Conservation (phyloP, 129 eudicot genomes). For the Solidago caesia region DNA sequence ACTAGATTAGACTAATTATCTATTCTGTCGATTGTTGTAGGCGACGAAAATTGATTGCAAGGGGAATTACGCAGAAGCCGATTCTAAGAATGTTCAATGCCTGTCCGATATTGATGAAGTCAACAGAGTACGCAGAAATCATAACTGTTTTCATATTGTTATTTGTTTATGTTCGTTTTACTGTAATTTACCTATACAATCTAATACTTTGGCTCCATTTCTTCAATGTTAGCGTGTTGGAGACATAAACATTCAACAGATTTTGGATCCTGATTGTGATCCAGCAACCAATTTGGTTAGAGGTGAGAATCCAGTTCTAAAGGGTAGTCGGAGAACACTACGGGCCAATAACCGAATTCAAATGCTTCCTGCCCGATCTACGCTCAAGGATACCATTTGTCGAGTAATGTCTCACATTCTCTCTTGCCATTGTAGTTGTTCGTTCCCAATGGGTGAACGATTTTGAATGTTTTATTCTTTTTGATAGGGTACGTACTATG, state of each 20-base stretch:
- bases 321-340: conserved; percentile 5
- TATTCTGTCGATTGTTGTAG: neutral
- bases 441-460: too few relatives aligned
- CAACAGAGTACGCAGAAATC: conserved; percentile 21
- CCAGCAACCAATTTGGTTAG: conserved; percentile 30
- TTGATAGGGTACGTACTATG: conserved; percentile 21
- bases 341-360: conserved; percentile 5
- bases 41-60: conserved; percentile 23
- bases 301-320: conserved; percentile 17
- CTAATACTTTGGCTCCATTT: neutral
- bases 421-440: neutral
- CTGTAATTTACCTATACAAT: neutral
- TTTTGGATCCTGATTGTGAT: conserved; percentile 42
- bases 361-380: conserved; percentile 22
- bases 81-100: conserved; percentile 27
- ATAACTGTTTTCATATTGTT: neutral
- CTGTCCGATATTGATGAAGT: conserved; percentile 23
- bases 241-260: conserved; percentile 32
- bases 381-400: conserved; percentile 15
- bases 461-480: neutral
- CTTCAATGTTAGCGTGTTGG: conserved; percentile 23
- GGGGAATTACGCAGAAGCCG: conserved; percentile 36
- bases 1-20: neutral
- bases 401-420: conserved; percentile 6
- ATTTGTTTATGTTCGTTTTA: too few relatives aligned